Evolutionary conservation across 1,139 yeast species (phyloP), one percentile per base, ranked within the genome.

Genomic region (Suhomyces maxii): DNA sequence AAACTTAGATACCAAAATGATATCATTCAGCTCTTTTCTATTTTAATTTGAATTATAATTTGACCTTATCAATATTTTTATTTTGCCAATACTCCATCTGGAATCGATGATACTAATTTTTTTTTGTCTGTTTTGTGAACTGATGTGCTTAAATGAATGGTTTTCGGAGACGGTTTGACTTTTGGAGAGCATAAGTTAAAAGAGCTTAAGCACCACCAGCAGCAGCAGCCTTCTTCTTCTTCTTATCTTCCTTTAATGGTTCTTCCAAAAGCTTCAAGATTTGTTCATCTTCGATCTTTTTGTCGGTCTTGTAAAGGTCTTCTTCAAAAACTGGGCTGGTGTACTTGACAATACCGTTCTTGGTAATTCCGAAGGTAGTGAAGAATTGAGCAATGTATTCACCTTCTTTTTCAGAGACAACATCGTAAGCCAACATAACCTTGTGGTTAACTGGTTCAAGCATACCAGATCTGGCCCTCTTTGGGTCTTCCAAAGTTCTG

Each of bases 331-430:
- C 64, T 8, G 89, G 86, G 26, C 80, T 73, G 42, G 91, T 80
- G 60, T 83, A 77, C 71, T 80, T 82, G 57, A 84, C 81, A 56
- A 84, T 74, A 47, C 93, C 93, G 59, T 80, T 82, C 68, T 82
- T 82, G 64, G 91, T 86, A 58, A 87, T 68, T 43, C 88, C 91
- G 59, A 86, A 80, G 41, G 95, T 87, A 55, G 90, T 82, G 71
- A 83, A 86, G 67, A 74, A 83, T 70, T 86, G 90, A 36, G 88
- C 89, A 58, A 86, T 78, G 52, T 65, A 71, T 63, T 83, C 86
- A 48, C 83, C 86, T 56, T 83, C 84, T 71, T 82, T 84, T 61
- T 84, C 91, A 60, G 80, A 76, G 65, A 79, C 77, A 49, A 86
- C 78, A 52, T 86, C 91, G 64, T 86, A 86, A 41, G 89, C 82